These are phyloP conservation scores for Colletotrichum cereale DNA, from an alignment of 2,329 filamentous ascomycete genomes.

Conservation along the genomic window DNA sequence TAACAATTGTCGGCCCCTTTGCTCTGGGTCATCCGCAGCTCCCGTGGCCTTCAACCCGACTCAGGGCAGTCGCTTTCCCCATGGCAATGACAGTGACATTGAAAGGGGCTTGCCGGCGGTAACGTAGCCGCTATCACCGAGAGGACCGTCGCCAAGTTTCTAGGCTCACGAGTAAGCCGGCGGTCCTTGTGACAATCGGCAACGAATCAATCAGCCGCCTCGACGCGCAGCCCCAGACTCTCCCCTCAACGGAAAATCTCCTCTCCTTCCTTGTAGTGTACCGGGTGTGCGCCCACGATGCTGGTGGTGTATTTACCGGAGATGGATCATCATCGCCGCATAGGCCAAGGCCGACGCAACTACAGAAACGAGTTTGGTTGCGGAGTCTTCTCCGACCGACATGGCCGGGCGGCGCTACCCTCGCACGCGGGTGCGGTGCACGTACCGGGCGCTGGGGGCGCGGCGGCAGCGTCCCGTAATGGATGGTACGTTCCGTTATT, in stretches of 20 bases:
- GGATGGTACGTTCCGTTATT: background rate
- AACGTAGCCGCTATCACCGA: background rate
- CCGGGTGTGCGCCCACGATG: too few relatives aligned
- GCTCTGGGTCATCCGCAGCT: background rate
- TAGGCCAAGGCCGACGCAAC: background rate
- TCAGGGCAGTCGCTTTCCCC: background rate
- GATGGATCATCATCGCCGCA: slow-evolving; percentile 6
- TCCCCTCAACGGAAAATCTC: background rate
- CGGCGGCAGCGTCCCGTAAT: slow-evolving; percentile 2
- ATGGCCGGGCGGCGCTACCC: slow-evolving; percentile 5
- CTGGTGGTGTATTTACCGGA: slow-evolving; percentile 6
- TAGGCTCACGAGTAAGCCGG: slow-evolving; percentile 2
- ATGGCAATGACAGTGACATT: background rate
- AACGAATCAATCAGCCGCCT: background rate
- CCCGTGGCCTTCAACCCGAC: background rate
- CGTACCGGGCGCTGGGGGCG: slow-evolving; percentile 6
- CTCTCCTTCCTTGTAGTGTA: background rate
- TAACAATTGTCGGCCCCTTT: background rate
- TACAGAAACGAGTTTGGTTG: background rate
- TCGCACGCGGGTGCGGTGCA: slow-evolving; percentile 6
- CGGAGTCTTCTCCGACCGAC: slow-evolving; percentile 31
- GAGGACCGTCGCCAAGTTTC: background rate
- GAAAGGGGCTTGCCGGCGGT: background rate
- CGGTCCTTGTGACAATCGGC: background rate
- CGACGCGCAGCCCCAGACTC: background rate